Percentiles rank a stretch among this genome's conserved stretches.
Evolutionary conservation across 768 basidiomycete genomes (phyloP).

Genomic region (Boletus coccyginus): DNA sequence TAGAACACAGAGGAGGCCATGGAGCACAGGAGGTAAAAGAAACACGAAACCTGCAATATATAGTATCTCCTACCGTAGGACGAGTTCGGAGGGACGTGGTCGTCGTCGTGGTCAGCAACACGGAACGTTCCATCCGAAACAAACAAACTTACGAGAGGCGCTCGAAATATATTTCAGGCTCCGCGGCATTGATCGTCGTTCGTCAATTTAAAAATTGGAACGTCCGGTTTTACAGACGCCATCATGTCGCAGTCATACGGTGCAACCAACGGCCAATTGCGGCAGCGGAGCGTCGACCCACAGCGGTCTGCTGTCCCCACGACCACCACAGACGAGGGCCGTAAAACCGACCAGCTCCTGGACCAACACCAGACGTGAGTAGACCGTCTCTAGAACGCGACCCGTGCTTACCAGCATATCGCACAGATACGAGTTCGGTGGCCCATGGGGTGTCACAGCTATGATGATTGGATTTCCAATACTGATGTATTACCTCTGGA

Average conservation of each 20-base stretch:
- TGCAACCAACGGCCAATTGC: conserved; percentile 22
- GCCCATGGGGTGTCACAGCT: conserved; percentile 83
- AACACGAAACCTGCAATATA: conserved; percentile 20
- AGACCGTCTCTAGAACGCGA: neutral
- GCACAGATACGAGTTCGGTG: conserved; percentile 93
- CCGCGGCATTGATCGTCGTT: conserved; percentile 2
- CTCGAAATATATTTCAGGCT: conserved; percentile 7
- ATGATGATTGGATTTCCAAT: conserved; percentile 95
- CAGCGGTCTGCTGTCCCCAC: conserved; percentile 19
- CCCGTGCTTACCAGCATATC: conserved; percentile 1
- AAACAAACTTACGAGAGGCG: conserved; percentile 23
- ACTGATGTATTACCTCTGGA: conserved; percentile 99
- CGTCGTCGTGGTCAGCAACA: conserved; percentile 19
- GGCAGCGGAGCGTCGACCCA: conserved; percentile 27
- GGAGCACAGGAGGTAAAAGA: conserved; percentile 9
- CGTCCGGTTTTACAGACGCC: no score
- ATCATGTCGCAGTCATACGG: conserved; percentile 32
- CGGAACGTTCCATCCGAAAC: neutral
- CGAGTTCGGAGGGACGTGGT: conserved; percentile 3
- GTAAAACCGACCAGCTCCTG: conserved; percentile 67
- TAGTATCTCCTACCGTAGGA: conserved; percentile 20
- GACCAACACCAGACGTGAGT: conserved; percentile 65
- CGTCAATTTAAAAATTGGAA: conserved; percentile 9
- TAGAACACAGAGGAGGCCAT: conserved; percentile 97
- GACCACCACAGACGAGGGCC: conserved; percentile 64